These are phyloP conservation scores for Wickerhamiella qilinensis DNA, from an alignment of 805 yeast genomes.

Conservation along the genomic window DNA sequence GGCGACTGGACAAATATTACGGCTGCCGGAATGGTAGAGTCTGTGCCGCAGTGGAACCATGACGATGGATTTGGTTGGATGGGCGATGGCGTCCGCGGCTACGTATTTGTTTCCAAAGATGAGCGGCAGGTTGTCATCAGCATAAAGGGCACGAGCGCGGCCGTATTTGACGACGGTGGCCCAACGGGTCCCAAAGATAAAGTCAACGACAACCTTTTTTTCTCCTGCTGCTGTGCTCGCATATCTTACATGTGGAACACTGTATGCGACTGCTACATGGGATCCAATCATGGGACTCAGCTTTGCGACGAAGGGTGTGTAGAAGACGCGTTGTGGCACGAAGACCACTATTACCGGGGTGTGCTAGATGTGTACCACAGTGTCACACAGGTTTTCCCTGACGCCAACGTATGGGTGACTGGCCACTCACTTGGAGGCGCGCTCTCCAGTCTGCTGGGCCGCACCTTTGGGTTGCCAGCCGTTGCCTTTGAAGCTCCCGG, in stretches of 20 bases:
- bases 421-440: slow-evolving; percentile 96
- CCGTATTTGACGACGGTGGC: slow-evolving; percentile 34
- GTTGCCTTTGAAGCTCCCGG: slow-evolving; percentile 92
- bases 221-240: slow-evolving; percentile 93
- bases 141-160: slow-evolving; percentile 85
- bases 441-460: slow-evolving; percentile 59
- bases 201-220: slow-evolving; percentile 70
- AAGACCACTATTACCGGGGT: slow-evolving; percentile 73
- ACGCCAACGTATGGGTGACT: slow-evolving; percentile 68
- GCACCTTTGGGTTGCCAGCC: slow-evolving; percentile 80
- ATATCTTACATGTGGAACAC: slow-evolving; percentile 84
- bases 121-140: slow-evolving; percentile 54
- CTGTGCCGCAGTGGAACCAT: slow-evolving; percentile 27
- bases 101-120: slow-evolving; percentile 53
- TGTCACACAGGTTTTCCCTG: slow-evolving; percentile 51
- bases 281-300: slow-evolving; percentile 31
- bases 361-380: slow-evolving; percentile 60
- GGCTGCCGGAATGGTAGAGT: slow-evolving; percentile 1
- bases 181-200: slow-evolving; percentile 75
- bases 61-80: slow-evolving; percentile 79
- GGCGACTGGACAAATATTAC: slow-evolving; percentile 78
- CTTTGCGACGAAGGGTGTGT: slow-evolving; percentile 81
- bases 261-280: slow-evolving; percentile 82
- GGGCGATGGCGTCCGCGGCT: slow-evolving; percentile 75
- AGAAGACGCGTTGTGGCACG: slow-evolving; percentile 54